Percentiles rank a stretch among this genome's conserved stretches.
phyloP scores from a whole-genome alignment of 2,329 filamentous ascomycete genomes.

The Epichloe bromicola region DNA sequence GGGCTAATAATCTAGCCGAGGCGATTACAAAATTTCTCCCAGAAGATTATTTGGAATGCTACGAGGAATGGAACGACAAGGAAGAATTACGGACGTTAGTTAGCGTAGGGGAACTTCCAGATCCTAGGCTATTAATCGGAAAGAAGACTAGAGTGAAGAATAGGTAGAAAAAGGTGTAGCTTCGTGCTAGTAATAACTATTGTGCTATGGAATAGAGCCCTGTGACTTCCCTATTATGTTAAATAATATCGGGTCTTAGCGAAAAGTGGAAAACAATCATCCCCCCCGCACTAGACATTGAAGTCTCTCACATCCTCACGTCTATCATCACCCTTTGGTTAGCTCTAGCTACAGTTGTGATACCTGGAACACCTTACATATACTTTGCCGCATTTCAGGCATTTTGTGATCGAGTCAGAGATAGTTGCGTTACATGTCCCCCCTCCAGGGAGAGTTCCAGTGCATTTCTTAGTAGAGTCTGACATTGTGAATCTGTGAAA shows the following conservation, averaged over 20 bases:
- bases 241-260: neutral
- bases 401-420: neutral
- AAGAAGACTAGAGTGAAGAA: neutral
- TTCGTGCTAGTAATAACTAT: neutral
- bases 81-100: neutral
- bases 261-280: neutral
- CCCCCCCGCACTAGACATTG: neutral
- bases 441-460: neutral
- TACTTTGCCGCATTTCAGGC: constrained; percentile 1
- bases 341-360: neutral
- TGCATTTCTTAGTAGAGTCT: neutral
- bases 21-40: constrained; percentile 3
- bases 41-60: constrained; percentile 8
- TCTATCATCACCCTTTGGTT: neutral
- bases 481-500: no score
- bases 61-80: constrained; percentile 3
- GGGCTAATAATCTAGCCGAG: neutral
- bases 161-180: neutral
- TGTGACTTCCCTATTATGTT: neutral
- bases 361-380: neutral
- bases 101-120: neutral
- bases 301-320: neutral
- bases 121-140: constrained; percentile 4
- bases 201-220: neutral
- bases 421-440: neutral